Evolutionary conservation across 2,329 filamentous ascomycete genomes (phyloP), one percentile per base, ranked within the genome.

Genomic region (Teratosphaeria epicoccoides): DNA sequence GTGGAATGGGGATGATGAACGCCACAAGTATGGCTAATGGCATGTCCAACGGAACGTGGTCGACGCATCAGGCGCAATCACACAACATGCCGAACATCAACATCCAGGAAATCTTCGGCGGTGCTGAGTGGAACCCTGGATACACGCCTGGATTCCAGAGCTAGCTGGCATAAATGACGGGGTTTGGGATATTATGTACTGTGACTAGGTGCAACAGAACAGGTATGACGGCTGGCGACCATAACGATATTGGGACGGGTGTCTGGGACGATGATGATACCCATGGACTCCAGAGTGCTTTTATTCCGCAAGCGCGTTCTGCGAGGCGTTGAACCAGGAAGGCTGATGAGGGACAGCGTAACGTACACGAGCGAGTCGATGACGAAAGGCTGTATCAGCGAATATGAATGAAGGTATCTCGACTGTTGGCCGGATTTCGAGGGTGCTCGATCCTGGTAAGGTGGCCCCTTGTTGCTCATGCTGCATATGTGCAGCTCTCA

Each of bases 71-170:
- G 54, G 48, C 49, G 48, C 56, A 43, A 57, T 50, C 7, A 47
- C 56, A 20, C 56, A 56, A 53, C 25, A 53, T 24, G 54, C 57
- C 59, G 52, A 63, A 65, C 37, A 63, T 69, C 55, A 67, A 70
- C 49, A 61, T 68, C 14, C 62, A 67, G 33, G 62, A 66, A n/a
- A 57, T 68, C 10, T 69, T 69, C 45, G 67, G 67, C 28, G 66
- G 66, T 2, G 55, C 60, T 4, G 66, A 70, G 47, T 69, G 66
- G 64, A 66, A 65, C 51, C 60, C 66, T 14, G 33, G 33, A 20
- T 4, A 62, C 64, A 56, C 53, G 50, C 57, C 53, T 44, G 51
- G 49, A 24, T 50, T 46, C 24, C 22, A 22, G 49, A 46, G 29
- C 23, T 26, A 46, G 49, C n/a, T n/a, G 14, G n/a, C 17, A 7